Percentiles rank a stretch among this genome's conserved stretches.
Evolutionary conservation across 2,329 filamentous ascomycete genomes (phyloP).

Genomic region (Penicillium sp.): DNA sequence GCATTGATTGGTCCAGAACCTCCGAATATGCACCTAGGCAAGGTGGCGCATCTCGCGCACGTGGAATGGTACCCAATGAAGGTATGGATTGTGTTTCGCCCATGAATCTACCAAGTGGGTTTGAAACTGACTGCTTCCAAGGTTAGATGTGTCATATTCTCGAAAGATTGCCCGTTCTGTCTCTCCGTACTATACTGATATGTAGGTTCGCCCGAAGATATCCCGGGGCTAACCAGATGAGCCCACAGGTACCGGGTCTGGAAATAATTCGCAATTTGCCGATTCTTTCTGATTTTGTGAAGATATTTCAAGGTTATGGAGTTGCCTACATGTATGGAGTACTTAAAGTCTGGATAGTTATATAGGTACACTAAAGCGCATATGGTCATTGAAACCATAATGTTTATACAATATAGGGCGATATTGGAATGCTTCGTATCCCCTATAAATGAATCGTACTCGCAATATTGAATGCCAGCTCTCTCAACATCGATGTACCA

Average conservation of each 20-base stretch:
- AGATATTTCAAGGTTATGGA: background rate
- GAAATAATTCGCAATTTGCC: background rate
- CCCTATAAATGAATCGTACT: background rate
- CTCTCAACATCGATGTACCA: too few species aligned
- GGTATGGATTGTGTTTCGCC: background rate
- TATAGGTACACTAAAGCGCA: background rate
- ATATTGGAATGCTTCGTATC: background rate
- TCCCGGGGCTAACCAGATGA: slow-evolving; percentile 2
- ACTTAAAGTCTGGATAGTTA: too few species aligned
- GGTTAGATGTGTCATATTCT: background rate
- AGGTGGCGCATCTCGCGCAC: background rate
- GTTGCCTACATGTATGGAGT: too few species aligned
- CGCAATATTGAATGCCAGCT: background rate
- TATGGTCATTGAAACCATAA: background rate
- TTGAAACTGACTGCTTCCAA: background rate
- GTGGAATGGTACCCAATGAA: background rate
- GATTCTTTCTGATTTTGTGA: background rate
- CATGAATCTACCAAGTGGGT: background rate
- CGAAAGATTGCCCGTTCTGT: background rate
- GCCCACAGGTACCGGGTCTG: background rate
- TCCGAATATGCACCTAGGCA: slow-evolving; percentile 7
- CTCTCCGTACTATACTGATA: too few species aligned
- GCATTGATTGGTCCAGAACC: background rate
- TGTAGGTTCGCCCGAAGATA: slow-evolving; percentile 1
- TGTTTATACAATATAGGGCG: background rate